These are phyloP conservation scores for Nematocida ironsii DNA, from an alignment of 371 early-diverging fungal genomes.

Conservation along the genomic window DNA sequence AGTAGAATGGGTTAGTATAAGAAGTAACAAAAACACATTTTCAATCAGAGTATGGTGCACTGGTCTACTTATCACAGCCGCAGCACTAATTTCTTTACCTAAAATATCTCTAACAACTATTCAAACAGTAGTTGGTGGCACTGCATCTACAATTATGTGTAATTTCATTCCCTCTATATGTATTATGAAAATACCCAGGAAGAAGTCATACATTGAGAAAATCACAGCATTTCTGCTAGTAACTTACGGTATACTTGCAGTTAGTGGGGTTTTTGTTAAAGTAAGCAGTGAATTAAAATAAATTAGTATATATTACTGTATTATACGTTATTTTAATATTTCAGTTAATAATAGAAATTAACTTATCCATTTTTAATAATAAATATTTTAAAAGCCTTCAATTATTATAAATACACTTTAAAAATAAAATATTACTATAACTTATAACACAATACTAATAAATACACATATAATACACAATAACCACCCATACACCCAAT, in stretches of 20 bases:
- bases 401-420: too few relatives aligned
- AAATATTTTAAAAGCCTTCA: too few relatives aligned
- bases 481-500: too few relatives aligned
- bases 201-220: constrained; percentile 2
- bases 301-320: too few relatives aligned
- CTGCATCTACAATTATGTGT: constrained; percentile 90
- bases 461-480: too few relatives aligned
- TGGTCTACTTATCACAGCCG: constrained; percentile 55
- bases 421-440: too few relatives aligned
- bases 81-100: constrained; percentile 59
- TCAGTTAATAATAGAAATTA: too few relatives aligned
- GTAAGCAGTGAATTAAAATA: neutral
- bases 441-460: too few relatives aligned
- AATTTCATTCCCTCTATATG: constrained; percentile 88
- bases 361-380: too few relatives aligned
- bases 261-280: constrained; percentile 37
- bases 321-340: too few relatives aligned
- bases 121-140: constrained; percentile 88
- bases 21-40: constrained; percentile 23
- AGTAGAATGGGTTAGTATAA: constrained; percentile 75
- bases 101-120: constrained; percentile 72
- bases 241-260: constrained; percentile 3
- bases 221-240: constrained; percentile 2
- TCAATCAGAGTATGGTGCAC: constrained; percentile 54
- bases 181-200: constrained; percentile 22